A percentile compares a stretch with the other conserved stretches of the same genome.
Evolutionary conservation across 257 asterid genomes (phyloP).

Genomic region (Plectranthus barbatus): DNA sequence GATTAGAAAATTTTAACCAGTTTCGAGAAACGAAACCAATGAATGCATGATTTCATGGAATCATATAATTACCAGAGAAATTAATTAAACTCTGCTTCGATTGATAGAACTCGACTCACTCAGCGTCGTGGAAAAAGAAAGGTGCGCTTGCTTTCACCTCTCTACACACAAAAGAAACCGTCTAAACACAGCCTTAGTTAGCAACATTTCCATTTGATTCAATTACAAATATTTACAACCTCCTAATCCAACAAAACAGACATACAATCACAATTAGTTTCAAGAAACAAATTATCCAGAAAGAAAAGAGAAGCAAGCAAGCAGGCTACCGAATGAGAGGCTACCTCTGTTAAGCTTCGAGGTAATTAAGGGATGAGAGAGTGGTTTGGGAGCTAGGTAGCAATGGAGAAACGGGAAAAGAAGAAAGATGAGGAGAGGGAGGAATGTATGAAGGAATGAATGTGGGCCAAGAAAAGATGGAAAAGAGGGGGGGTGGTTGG

Average conservation of each 20-base stretch:
- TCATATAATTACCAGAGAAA: not conserved
- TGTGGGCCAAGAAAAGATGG: not conserved
- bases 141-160: slow-evolving; percentile 15
- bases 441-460: not conserved
- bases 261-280: not conserved
- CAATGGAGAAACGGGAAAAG: not conserved
- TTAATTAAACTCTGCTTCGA: not conserved
- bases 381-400: no score
- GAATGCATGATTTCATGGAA: no score
- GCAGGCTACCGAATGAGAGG: no score
- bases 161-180: slow-evolving; percentile 7
- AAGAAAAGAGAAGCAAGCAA: not conserved
- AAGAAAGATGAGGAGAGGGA: not conserved
- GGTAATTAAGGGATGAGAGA: not conserved
- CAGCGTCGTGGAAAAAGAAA: slow-evolving; percentile 20
- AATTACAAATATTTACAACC: not conserved
- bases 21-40: no score
- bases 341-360: slow-evolving; percentile 23
- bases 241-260: not conserved
- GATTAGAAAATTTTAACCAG: no score
- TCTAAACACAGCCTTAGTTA: not conserved
- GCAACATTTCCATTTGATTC: not conserved
- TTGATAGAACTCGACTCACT: slow-evolving; percentile 17
- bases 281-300: no score
- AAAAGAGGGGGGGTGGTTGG: not conserved